Conservation (phyloP, 2,329 filamentous ascomycete genomes). For the Blastomyces gilchristii region DNA sequence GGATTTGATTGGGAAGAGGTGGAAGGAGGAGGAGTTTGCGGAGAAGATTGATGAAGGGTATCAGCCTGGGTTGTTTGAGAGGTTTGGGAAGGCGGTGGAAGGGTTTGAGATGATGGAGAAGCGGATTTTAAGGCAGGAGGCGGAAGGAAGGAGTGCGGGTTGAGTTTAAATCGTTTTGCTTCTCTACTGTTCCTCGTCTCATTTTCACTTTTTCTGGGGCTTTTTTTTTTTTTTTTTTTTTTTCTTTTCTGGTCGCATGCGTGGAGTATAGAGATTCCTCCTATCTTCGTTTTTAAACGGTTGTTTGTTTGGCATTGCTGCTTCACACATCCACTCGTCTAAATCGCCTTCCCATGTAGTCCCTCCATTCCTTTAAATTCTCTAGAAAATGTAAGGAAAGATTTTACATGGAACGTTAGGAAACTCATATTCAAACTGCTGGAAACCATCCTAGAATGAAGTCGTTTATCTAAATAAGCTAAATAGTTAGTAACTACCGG, state of each 20-base stretch:
- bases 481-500: no score
- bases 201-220: background rate
- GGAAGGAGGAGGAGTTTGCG: slow-evolving; percentile 76
- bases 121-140: slow-evolving; percentile 44
- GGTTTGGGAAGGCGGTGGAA: slow-evolving; percentile 64
- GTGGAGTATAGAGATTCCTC: background rate
- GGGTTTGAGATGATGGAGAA: slow-evolving; percentile 70
- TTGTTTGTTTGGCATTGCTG: no score
- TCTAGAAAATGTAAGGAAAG: no score
- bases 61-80: slow-evolving; percentile 59
- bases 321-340: no score
- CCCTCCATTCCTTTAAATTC: no score
- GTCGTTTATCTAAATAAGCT: no score
- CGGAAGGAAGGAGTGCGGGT: background rate
- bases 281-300: background rate
- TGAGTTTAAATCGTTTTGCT: background rate
- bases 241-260: background rate
- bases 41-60: slow-evolving; percentile 77
- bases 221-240: background rate
- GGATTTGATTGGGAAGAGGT: slow-evolving; percentile 69
- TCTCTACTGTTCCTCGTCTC: background rate
- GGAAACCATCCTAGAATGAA: no score
- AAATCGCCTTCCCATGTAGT: no score
- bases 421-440: no score
- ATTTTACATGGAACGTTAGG: no score